A percentile compares a stretch with the other conserved stretches of the same genome.
Evolutionary conservation across 495 filamentous ascomycete genomes (phyloP).

Genomic region (Daldinia caldariorum): DNA sequence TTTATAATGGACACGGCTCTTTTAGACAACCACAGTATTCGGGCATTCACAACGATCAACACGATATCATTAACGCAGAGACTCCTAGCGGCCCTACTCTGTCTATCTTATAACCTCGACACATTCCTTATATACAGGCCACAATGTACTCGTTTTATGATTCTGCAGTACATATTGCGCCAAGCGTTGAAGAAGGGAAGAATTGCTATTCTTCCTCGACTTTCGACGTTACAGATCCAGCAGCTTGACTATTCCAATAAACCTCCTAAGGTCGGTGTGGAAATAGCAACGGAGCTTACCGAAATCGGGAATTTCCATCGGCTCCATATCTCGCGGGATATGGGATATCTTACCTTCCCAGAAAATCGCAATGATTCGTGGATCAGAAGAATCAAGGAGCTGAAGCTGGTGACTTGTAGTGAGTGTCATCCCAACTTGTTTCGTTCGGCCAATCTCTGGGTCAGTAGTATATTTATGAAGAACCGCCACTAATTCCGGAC

Average conservation of each 20-base stretch:
- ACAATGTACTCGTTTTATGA: neutral
- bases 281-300: neutral
- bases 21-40: neutral
- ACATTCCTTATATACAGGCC: constrained; percentile 9
- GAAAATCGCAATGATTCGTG: neutral
- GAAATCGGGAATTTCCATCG: constrained; percentile 2
- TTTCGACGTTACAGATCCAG: constrained; percentile 17
- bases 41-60: neutral
- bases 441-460: no score
- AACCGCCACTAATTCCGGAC: neutral
- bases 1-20: neutral
- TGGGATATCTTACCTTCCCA: neutral
- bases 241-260: neutral
- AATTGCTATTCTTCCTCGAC: neutral
- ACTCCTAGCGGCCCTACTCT: constrained; percentile 18
- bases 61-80: neutral
- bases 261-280: neutral
- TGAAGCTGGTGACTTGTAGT: constrained; percentile 26
- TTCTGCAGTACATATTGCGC: neutral
- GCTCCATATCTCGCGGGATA: constrained; percentile 18
- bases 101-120: constrained; percentile 8
- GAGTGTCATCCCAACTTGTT: neutral
- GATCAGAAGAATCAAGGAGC: neutral
- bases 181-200: neutral
- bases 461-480: neutral